phyloP scores from a whole-genome alignment of 2,329 filamentous ascomycete species.

The Coccinonectria pachysandricola region DNA sequence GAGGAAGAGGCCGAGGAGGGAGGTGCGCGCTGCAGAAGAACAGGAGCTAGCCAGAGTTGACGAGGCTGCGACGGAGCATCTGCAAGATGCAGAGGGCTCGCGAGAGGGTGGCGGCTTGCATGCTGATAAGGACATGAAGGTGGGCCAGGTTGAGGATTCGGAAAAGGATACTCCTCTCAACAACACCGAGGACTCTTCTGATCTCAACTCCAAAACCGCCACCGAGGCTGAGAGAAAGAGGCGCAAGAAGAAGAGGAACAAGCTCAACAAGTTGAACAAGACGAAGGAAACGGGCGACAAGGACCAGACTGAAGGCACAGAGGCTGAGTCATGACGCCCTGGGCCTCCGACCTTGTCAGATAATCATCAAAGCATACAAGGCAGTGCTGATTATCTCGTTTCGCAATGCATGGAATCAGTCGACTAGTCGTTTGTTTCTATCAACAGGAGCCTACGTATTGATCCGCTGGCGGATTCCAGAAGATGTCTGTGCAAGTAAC shows the following conservation, averaged over 20 bases:
- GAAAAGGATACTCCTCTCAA: slow-evolving; percentile 8
- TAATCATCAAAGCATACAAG: too few relatives aligned
- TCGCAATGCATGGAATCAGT: too few relatives aligned
- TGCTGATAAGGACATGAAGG: slow-evolving; percentile 1
- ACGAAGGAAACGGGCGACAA: slow-evolving; percentile 17
- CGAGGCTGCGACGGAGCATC: slow-evolving; percentile 2
- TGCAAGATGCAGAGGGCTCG: slow-evolving; percentile 1
- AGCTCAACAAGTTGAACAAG: too few relatives aligned
- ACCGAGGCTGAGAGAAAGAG: slow-evolving; percentile 8
- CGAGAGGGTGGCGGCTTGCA: too few relatives aligned
- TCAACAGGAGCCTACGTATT: too few relatives aligned
- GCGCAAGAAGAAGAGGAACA: slow-evolving; percentile 16
- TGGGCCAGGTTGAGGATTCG: slow-evolving; percentile 1
- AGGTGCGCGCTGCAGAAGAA: too few relatives aligned
- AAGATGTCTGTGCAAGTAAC: too few relatives aligned
- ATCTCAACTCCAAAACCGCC: not conserved
- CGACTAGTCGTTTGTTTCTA: too few relatives aligned
- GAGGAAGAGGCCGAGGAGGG: slow-evolving; percentile 23
- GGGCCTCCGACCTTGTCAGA: too few relatives aligned
- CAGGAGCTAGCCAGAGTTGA: not conserved
- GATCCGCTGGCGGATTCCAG: too few relatives aligned
- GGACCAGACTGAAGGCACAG: slow-evolving; percentile 7
- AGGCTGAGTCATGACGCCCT: not conserved
- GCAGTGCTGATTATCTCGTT: too few relatives aligned
- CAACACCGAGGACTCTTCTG: slow-evolving; percentile 8